Percentiles rank a stretch among this genome's conserved stretches.
Evolutionary conservation across 2,329 filamentous ascomycete species (phyloP).

Genomic region (Colletotrichum endophyticum): DNA sequence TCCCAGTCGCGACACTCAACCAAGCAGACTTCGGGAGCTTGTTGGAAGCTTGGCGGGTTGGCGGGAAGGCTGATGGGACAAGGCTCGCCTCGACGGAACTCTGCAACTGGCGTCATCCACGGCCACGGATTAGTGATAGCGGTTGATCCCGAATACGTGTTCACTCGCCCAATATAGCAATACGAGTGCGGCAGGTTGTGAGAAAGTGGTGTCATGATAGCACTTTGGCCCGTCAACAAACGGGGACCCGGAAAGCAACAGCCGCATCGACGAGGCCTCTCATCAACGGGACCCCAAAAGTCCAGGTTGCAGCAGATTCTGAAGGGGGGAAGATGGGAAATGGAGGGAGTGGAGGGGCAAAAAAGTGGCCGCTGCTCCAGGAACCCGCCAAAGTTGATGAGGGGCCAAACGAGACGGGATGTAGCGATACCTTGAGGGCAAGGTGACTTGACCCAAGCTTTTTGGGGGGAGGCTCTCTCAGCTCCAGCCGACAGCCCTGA

Average conservation of each 20-base stretch:
- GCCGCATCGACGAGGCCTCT: background rate
- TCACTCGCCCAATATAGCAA: background rate
- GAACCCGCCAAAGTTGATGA: constrained; percentile 9
- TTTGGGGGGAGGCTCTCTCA: background rate
- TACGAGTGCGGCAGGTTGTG: background rate
- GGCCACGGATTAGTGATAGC: background rate
- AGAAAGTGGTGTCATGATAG: constrained; percentile 17
- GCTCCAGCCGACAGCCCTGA: background rate
- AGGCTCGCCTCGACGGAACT: background rate
- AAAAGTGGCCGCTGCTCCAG: constrained; percentile 7
- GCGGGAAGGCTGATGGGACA: background rate
- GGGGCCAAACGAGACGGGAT: background rate
- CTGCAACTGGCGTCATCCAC: background rate
- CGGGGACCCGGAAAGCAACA: constrained; percentile 6
- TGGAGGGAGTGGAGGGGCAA: constrained; percentile 9
- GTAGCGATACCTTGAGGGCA: constrained; percentile 5
- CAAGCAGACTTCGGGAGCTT: background rate
- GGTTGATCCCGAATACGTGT: background rate
- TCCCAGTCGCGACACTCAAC: background rate
- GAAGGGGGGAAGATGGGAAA: background rate
- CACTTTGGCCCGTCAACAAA: background rate
- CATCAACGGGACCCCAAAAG: background rate
- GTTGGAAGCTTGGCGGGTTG: constrained; percentile 2
- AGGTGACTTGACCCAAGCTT: constrained; percentile 7
- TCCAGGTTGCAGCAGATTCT: background rate